Percentiles rank a stretch among this genome's conserved stretches.
phyloP scores from a whole-genome alignment of 768 basidiomycete species.

The Tylopilus rubrobrunneus region DNA sequence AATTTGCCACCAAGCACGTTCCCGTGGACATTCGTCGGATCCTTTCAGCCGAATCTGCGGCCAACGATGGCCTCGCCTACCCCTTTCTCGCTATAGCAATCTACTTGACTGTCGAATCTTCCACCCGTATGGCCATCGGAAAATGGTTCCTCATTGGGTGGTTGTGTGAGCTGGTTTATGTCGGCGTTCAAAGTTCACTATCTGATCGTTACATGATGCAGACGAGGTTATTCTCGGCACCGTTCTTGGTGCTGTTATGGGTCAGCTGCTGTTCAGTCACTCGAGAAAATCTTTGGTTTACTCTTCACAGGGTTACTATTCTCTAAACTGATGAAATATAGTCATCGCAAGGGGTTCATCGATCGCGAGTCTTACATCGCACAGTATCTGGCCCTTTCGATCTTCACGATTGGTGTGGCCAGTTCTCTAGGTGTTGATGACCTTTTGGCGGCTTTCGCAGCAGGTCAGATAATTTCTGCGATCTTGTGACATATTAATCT shows the following conservation, averaged over 20 bases:
- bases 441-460: conserved; percentile 84
- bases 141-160: conserved; percentile 88
- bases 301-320: conserved; percentile 55
- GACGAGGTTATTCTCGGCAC: conserved; percentile 82
- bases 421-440: conserved; percentile 83
- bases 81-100: conserved; percentile 86
- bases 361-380: conserved; percentile 86
- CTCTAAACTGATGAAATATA: conserved; percentile 68
- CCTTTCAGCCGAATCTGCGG: conserved; percentile 85
- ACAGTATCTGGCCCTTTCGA: conserved; percentile 70
- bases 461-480: conserved; percentile 41
- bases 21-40: conserved; percentile 74
- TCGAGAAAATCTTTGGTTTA: background rate
- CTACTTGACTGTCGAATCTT: conserved; percentile 74
- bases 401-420: conserved; percentile 76
- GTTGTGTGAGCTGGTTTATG: conserved; percentile 44
- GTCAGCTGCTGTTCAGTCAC: conserved; percentile 17
- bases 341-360: conserved; percentile 58
- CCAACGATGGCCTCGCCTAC: conserved; percentile 95
- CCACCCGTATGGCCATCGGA: conserved; percentile 58
- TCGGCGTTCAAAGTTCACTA: background rate
- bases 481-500: background rate
- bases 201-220: conserved; percentile 24
- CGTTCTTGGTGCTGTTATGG: conserved; percentile 58
- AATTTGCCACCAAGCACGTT: conserved; percentile 66